These are phyloP conservation scores for Mitragyna speciosa DNA, from an alignment of 257 asterid genomes.

Conservation along the genomic window DNA sequence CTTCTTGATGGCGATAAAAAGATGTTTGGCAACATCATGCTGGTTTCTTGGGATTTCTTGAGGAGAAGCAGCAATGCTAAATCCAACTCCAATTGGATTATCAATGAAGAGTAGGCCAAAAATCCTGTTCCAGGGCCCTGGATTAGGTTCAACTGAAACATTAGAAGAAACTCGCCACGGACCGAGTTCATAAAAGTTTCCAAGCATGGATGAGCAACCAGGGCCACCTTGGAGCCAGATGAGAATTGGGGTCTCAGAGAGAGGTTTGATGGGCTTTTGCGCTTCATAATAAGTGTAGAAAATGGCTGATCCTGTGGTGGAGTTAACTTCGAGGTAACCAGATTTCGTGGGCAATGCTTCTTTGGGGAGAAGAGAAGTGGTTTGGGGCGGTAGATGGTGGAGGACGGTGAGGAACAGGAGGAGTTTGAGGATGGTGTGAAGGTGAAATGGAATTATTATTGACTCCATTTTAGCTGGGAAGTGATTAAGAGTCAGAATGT, in stretches of 20 bases:
- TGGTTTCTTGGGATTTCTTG: constrained; percentile 74
- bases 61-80: constrained; percentile 54
- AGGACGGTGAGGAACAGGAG: constrained; percentile 34
- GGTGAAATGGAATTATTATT: not conserved
- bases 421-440: constrained; percentile 29
- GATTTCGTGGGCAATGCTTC: constrained; percentile 71
- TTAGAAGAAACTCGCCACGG: constrained; percentile 57
- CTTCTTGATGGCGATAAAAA: constrained; percentile 51
- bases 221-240: constrained; percentile 95
- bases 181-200: constrained; percentile 70
- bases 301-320: constrained; percentile 66
- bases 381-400: constrained; percentile 33
- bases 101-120: constrained; percentile 77
- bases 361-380: constrained; percentile 36
- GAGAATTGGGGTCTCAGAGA: constrained; percentile 52
- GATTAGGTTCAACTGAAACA: constrained; percentile 40
- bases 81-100: constrained; percentile 79
- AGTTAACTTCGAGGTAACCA: constrained; percentile 68
- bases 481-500: not conserved
- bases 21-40: constrained; percentile 57
- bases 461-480: constrained; percentile 3
- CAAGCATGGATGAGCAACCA: constrained; percentile 83
- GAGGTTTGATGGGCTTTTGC: constrained; percentile 30
- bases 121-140: constrained; percentile 66
- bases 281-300: constrained; percentile 81